Conservation (phyloP, 345 rosid species). For the Mangifera indica region DNA sequence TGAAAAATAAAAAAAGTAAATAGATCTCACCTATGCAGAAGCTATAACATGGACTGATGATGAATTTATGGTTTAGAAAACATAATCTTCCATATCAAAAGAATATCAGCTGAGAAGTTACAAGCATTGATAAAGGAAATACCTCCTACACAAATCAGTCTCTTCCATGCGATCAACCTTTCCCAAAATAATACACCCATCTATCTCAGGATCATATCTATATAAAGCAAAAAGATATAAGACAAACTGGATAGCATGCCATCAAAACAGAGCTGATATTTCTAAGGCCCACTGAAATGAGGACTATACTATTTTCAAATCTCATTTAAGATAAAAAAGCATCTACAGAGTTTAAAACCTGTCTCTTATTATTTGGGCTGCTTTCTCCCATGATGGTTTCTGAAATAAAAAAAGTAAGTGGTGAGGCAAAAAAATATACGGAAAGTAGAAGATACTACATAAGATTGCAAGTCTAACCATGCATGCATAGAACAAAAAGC, state of each 20-base stretch:
- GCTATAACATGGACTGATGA: neutral
- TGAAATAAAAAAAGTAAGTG: conserved; percentile 34
- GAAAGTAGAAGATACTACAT: neutral
- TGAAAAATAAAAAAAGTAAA: neutral
- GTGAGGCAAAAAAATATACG: conserved; percentile 1
- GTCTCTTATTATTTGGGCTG: conserved; percentile 76
- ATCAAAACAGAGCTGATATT: conserved; percentile 3
- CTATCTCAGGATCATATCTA: conserved; percentile 92
- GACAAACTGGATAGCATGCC: conserved; percentile 13
- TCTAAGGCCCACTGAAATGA: neutral
- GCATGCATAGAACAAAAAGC: neutral
- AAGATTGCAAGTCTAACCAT: conserved; percentile 1
- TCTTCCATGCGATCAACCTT: conserved; percentile 88
- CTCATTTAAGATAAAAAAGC: neutral
- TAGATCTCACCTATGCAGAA: neutral
- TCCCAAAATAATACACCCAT: conserved; percentile 85
- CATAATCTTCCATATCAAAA: neutral
- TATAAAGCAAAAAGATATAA: conserved; percentile 14
- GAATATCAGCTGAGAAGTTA: conserved; percentile 15
- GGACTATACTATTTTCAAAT: neutral
- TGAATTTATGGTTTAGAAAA: neutral
- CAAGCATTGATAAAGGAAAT: conserved; percentile 25
- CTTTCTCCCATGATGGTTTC: conserved; percentile 99
- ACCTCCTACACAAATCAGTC: conserved; percentile 87
- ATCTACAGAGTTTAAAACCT: conserved; percentile 43